phyloP scores from a whole-genome alignment of 2,329 filamentous ascomycete genomes.

The Aspergillus intermedius region DNA sequence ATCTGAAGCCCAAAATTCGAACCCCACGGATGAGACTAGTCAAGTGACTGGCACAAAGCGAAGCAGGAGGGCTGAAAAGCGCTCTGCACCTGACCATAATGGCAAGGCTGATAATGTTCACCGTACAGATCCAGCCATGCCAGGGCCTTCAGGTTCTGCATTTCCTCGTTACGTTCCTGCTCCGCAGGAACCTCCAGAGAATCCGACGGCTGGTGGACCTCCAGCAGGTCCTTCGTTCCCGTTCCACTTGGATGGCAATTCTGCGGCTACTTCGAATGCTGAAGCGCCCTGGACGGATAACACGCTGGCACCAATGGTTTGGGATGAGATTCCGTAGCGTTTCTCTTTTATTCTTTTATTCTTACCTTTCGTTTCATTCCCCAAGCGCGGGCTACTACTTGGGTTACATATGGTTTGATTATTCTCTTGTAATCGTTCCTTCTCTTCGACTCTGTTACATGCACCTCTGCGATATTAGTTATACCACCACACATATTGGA shows the following conservation, averaged over 20 bases:
- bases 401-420: too few species aligned
- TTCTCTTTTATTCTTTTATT: background rate
- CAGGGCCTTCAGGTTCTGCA: constrained; percentile 24
- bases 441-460: too few species aligned
- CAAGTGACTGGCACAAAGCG: constrained; percentile 6
- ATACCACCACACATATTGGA: too few species aligned
- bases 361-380: background rate
- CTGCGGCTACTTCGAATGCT: constrained; percentile 11
- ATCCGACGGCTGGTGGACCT: constrained; percentile 10
- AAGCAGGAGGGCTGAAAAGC: constrained; percentile 4
- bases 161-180: constrained; percentile 24
- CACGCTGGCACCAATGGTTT: constrained; percentile 34
- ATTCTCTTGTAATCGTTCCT: too few species aligned
- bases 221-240: constrained; percentile 14
- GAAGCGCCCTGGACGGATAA: constrained; percentile 31
- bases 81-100: constrained; percentile 4
- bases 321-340: constrained; percentile 31
- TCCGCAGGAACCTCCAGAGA: constrained; percentile 22
- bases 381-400: background rate
- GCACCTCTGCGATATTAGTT: too few species aligned
- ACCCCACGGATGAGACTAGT: constrained; percentile 3
- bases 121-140: constrained; percentile 8
- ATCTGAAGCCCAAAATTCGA: constrained; percentile 6
- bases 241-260: constrained; percentile 28
- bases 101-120: constrained; percentile 14